Base-by-base conservation (phyloP, 257 asterid species). In the Gynochthodes officinalis region DNA sequence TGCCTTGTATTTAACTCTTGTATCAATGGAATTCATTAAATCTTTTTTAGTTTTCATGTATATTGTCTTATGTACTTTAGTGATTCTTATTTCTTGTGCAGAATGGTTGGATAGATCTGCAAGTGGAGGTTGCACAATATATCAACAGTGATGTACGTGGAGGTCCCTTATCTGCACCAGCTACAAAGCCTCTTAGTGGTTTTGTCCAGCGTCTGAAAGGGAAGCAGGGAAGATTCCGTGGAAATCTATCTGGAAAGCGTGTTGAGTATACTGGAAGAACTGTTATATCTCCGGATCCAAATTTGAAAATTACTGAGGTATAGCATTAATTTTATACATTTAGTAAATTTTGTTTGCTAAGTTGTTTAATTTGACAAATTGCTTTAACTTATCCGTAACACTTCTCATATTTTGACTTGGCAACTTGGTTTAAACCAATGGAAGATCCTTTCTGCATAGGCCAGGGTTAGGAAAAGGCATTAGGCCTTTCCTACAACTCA, bases 141-240 rank as follows among this genome's bases (percentile, higher is more conserved):
- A 89, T 94, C 74, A 88, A 91, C 63, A 89, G 96, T 84, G 96
- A 88, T 5, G 86, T 81, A 54, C 95, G 93, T 84, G 96, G 89
- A 43, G 39, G 79, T 77, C 88, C 90, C 69, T 58, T 35, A 13
- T 33, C 73, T 33, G 48, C 58, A 82, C 73, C 48, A 16, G 55
- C 76, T 71, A 21, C 81, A 48, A 89, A 69, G 82, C 90, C 88
- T 72, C 74, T 91, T 81, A 83, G 90, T 83, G 99, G 99, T 71
- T 89, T 94, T 80, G 88, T 90, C 83, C 97, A 94, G 86, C 95
- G 97, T 49, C 95, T 94, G 62, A 94, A 94, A 79, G 99, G 99
- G 73, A 94, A 94, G 82, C 89, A 87, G 77, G 99, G 99, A 76
- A 85, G 97, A 61, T 94, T 94, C 67, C 95, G 98, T 85, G 88